Evolutionary conservation across 768 basidiomycete genomes (phyloP).

Genomic region (Filobasidium wieringae): DNA sequence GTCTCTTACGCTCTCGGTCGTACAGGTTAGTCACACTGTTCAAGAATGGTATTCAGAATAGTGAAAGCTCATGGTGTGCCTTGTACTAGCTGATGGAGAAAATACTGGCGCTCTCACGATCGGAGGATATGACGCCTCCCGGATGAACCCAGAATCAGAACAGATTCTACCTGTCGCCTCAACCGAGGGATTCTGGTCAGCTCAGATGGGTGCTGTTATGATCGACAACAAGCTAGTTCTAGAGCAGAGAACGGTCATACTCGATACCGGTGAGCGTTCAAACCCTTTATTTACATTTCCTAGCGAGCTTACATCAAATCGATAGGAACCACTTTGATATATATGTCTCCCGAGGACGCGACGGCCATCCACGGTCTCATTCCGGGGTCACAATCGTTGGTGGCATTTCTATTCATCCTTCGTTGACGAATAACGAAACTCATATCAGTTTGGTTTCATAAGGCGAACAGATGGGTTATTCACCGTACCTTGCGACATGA

Average conservation of each 20-base stretch:
- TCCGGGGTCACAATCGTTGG: background rate
- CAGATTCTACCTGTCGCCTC: background rate
- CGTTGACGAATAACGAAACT: too few species aligned
- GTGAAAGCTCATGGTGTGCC: background rate
- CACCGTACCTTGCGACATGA: background rate
- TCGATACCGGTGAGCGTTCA: background rate
- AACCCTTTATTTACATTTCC: background rate
- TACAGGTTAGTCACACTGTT: background rate
- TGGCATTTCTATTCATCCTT: background rate
- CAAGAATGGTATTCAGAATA: too few species aligned
- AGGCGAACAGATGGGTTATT: background rate
- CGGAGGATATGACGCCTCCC: background rate
- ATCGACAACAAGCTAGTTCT: background rate
- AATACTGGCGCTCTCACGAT: background rate
- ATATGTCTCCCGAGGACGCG: background rate
- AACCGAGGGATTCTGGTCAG: background rate
- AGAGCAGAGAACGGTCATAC: background rate
- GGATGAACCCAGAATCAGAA: background rate
- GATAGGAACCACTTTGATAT: background rate
- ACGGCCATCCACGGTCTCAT: background rate
- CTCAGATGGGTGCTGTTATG: background rate
- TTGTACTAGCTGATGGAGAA: background rate
- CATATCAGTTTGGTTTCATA: too few species aligned
- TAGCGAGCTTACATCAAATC: too few species aligned
- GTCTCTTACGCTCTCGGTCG: background rate